Evolutionary conservation across 202 grass and related monocot genomes (phyloP).

Genomic region (Elaeis oleifera): DNA sequence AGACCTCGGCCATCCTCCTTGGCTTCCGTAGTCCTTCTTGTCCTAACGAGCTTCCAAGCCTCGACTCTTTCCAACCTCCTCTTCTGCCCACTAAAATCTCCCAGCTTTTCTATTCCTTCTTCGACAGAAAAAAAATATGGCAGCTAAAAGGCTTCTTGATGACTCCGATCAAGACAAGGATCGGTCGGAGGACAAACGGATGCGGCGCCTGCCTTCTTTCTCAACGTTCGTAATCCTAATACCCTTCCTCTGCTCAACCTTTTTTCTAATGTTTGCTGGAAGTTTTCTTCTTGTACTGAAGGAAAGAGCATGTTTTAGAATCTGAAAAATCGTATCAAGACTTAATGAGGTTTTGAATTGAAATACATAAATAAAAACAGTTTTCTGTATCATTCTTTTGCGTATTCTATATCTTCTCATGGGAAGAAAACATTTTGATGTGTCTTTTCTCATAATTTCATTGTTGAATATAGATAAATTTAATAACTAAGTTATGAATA

Average conservation of each 20-base stretch:
- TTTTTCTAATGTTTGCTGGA: background rate
- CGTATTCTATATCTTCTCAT: no score
- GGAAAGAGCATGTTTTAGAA: no score
- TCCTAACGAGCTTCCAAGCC: no score
- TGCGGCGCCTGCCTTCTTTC: slow-evolving; percentile 59
- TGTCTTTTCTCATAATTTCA: no score
- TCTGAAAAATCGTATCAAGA: no score
- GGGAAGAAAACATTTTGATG: no score
- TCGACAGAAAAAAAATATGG: slow-evolving; percentile 35
- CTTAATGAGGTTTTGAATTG: no score
- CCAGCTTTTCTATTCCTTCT: background rate
- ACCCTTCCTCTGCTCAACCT: background rate
- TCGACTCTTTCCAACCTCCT: background rate
- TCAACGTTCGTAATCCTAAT: slow-evolving; percentile 41
- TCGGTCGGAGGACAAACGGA: slow-evolving; percentile 42
- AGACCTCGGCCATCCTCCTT: accelerated
- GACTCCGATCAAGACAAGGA: slow-evolving; percentile 40
- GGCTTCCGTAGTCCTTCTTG: no score
- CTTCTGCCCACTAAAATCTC: background rate
- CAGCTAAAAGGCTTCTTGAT: slow-evolving; percentile 53
- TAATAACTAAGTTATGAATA: no score
- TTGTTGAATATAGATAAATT: no score
- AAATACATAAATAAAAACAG: no score
- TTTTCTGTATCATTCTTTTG: no score
- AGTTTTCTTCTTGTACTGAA: background rate